A percentile compares a stretch with the other conserved stretches of the same genome.
Evolutionary conservation across 176 grass and related monocot species (phyloP).

Genomic region (Oryza nivara): DNA sequence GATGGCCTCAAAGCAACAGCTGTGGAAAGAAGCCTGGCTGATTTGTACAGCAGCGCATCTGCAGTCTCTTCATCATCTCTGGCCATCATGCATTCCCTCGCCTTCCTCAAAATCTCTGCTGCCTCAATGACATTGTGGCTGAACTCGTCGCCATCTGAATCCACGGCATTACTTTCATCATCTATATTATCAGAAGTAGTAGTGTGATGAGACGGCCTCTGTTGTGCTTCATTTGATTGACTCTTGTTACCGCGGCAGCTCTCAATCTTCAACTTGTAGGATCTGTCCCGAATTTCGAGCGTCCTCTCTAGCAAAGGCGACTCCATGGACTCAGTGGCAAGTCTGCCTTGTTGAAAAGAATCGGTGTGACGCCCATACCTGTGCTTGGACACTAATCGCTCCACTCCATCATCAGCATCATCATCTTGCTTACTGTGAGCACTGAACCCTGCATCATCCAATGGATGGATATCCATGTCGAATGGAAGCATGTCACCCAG

Average conservation of each 20-base stretch:
- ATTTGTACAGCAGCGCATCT: conserved; percentile 75
- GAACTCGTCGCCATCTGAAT: conserved; percentile 62
- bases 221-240: conserved; percentile 19
- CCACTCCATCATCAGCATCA: background rate
- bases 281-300: conserved; percentile 66
- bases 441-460: conserved; percentile 39
- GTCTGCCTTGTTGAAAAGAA: conserved; percentile 16
- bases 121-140: conserved; percentile 66
- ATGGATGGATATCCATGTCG: conserved; percentile 38
- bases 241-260: background rate
- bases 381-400: conserved; percentile 70
- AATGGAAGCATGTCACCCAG: conserved; percentile 46
- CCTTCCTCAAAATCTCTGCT: conserved; percentile 57
- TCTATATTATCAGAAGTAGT: background rate
- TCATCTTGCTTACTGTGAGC: conserved; percentile 39
- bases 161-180: background rate
- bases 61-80: conserved; percentile 57
- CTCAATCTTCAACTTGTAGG: conserved; percentile 61
- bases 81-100: conserved; percentile 64
- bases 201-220: conserved; percentile 5
- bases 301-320: conserved; percentile 42
- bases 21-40: conserved; percentile 67
- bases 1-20: conserved; percentile 73
- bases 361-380: background rate
- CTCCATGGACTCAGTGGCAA: conserved; percentile 47